phyloP scores from a whole-genome alignment of 495 filamentous ascomycete species.

The Trichoderma erinaceum region DNA sequence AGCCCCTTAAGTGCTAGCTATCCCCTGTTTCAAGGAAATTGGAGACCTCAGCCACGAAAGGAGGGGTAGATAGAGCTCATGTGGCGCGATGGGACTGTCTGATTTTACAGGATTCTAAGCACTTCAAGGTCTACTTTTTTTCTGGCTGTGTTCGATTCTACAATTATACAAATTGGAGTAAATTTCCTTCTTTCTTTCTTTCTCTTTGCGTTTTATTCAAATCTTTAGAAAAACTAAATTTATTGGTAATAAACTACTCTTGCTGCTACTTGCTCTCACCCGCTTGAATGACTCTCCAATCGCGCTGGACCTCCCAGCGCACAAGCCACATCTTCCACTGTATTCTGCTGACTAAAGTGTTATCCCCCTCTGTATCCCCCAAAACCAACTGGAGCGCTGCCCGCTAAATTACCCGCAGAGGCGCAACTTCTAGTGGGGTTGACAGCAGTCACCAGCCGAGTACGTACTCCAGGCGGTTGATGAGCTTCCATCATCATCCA shows the following conservation, averaged over 20 bases:
- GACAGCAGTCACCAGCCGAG: slow-evolving; percentile 7
- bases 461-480: background rate
- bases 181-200: no score
- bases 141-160: no score
- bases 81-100: background rate
- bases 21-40: background rate
- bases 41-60: slow-evolving; percentile 1
- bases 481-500: slow-evolving; percentile 11
- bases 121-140: background rate
- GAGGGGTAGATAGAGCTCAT: background rate
- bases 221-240: background rate
- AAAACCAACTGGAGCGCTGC: background rate
- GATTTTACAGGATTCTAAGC: background rate
- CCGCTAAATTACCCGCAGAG: slow-evolving; percentile 4
- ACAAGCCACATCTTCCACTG: background rate
- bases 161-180: no score
- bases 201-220: no score
- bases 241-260: background rate
- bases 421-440: background rate
- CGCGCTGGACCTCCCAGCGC: background rate
- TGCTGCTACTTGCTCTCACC: background rate
- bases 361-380: background rate
- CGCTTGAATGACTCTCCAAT: background rate
- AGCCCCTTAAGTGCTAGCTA: no score
- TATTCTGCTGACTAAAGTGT: background rate